Evolutionary conservation across 78 protist genomes (phyloP), one percentile per base, ranked within the genome.

Genomic region (Acrasis kona): DNA sequence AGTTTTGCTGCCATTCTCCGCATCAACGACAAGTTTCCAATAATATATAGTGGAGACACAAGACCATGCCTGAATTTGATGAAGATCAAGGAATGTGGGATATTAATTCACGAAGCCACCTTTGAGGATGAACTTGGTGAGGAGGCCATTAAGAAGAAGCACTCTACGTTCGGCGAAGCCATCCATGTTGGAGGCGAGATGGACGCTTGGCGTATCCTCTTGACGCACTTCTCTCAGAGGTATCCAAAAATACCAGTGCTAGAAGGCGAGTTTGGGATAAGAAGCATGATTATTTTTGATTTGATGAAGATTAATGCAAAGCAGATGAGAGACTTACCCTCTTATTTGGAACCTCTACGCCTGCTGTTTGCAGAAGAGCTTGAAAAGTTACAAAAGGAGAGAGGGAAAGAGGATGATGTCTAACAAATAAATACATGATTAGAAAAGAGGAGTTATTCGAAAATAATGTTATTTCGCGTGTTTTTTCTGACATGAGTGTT

Each of bases 81-180:
- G 12, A 41, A 34, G 35, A 92, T 92, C 12, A 12, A 1, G 19
- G 82, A 40, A 30, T 85, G 91, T 28, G 36, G 19, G 8, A 38
- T 93, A 0, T 50, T 89, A n/a, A 37, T 96, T 7, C 98, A 96
- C 73, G 98, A 96, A 77, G 95, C 97, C 32, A 94, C 98, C 10
- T 91, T 94, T 27, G 94, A 89, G 10, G 85, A 80, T 72, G 70
- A 35, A 2, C 31, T 65, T 39, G 36, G 9, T 12, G 72, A 0
- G 2, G 77, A 71, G 9, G 88, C 84, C 6, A 1, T 1, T 36
- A 8, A 4, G 35, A 41, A 57, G 39, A 38, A 30, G 5, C 84
- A 84, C 12, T 8, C 78, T n/a, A 70, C 76, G 40, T 30, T 74
- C n/a, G 39, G 64, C 39, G 96, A 91, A 61, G 97, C 97, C 2